Percentiles rank a stretch among this genome's conserved stretches.
phyloP scores from a whole-genome alignment of 2,329 filamentous ascomycete species.

The Thielaviopsis populi region DNA sequence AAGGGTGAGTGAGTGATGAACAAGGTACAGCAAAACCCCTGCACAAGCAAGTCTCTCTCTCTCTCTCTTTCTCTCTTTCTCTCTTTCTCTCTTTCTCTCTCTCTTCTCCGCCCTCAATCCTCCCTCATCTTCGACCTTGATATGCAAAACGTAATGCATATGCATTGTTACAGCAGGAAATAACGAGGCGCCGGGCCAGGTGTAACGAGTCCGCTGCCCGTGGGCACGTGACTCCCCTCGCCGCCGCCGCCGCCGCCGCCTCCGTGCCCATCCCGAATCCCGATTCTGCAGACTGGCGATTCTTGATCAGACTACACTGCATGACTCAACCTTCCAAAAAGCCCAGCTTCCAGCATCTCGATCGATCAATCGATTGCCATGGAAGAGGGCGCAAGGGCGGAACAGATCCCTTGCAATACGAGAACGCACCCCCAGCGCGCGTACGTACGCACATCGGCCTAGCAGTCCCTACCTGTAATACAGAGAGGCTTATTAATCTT shows the following conservation, averaged over 20 bases:
- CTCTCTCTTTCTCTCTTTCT: not conserved
- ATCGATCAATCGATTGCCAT: not conserved
- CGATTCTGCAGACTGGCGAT: not conserved
- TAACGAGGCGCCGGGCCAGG: not conserved
- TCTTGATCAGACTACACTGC: not conserved
- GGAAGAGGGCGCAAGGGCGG: not conserved
- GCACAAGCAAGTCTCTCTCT: not conserved
- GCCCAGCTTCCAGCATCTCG: not conserved
- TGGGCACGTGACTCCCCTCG: too few species aligned
- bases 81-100: not conserved
- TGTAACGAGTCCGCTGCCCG: not conserved
- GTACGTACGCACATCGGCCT: not conserved
- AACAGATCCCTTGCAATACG: not conserved
- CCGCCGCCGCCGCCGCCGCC: too few species aligned
- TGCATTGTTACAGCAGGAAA: not conserved
- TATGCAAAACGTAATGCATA: too few species aligned
- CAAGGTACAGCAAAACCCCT: not conserved
- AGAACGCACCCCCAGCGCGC: not conserved
- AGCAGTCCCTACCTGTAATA: not conserved
- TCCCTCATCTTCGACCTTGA: not conserved
- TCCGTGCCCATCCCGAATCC: not conserved
- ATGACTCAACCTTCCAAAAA: not conserved
- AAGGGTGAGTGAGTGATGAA: not conserved
- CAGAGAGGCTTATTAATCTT: not conserved
- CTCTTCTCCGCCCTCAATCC: not conserved